phyloP scores from a whole-genome alignment of 1,139 yeast species.

The Zygosaccharomyces pseudobailii region DNA sequence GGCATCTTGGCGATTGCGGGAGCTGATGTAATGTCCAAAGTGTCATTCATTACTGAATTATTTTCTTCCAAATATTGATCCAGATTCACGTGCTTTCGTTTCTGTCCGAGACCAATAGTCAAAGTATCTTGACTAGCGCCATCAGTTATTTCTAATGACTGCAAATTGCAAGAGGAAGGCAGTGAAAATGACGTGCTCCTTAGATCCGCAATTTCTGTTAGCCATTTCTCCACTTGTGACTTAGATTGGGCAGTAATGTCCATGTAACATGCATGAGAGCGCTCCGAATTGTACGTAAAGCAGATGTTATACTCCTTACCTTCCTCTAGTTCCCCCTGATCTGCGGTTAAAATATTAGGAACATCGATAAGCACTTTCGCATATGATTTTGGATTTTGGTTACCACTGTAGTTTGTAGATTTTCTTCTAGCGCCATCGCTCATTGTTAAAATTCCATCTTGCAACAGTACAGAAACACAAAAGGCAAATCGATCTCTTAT shows the following conservation, averaged over 20 bases:
- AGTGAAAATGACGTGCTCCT: slow-evolving; percentile 4
- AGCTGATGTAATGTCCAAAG: slow-evolving; percentile 6
- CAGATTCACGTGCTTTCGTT: slow-evolving; percentile 23
- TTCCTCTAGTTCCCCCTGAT: slow-evolving; percentile 12
- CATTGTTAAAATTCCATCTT: slow-evolving; percentile 20
- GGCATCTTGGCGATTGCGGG: slow-evolving; percentile 9
- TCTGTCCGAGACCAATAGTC: slow-evolving; percentile 11
- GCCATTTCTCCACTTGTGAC: slow-evolving; percentile 21
- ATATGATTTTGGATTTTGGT: slow-evolving; percentile 9
- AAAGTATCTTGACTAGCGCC: slow-evolving; percentile 13
- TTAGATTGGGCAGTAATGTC: slow-evolving; percentile 18
- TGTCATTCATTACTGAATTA: slow-evolving; percentile 14
- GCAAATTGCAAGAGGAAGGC: slow-evolving; percentile 17
- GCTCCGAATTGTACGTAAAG: slow-evolving; percentile 17
- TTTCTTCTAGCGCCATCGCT: slow-evolving; percentile 12
- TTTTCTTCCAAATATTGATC: slow-evolving; percentile 17
- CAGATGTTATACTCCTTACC: slow-evolving; percentile 13
- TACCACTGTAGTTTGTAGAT: slow-evolving; percentile 1
- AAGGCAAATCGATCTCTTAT: slow-evolving; percentile 16
- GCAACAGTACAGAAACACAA: slow-evolving; percentile 24
- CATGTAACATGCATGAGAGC: slow-evolving; percentile 21
- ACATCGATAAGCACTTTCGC: slow-evolving; percentile 21
- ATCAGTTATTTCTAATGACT: slow-evolving; percentile 19
- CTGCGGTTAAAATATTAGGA: slow-evolving; percentile 15
- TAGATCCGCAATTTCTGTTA: slow-evolving; percentile 16